phyloP scores from a whole-genome alignment of 805 yeast genomes.

The Isabelozyma pseudorhagii region DNA sequence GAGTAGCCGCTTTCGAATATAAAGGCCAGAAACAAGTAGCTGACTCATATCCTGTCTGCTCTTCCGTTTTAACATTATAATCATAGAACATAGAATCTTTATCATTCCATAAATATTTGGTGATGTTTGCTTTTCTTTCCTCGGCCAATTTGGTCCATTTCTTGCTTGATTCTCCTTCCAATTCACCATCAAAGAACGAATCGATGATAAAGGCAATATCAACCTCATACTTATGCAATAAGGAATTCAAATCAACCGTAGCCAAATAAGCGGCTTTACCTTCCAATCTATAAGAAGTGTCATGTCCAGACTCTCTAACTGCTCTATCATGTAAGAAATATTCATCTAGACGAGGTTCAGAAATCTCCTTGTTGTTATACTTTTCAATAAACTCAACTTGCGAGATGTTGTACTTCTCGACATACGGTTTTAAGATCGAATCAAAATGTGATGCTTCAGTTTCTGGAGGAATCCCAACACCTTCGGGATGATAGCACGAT shows the following conservation, averaged over 20 bases:
- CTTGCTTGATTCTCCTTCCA: slow-evolving; percentile 43
- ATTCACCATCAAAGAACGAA: slow-evolving; percentile 49
- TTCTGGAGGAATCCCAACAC: slow-evolving; percentile 94
- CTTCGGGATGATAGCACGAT: slow-evolving; percentile 87
- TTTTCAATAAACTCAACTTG: slow-evolving; percentile 59
- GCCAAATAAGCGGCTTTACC: slow-evolving; percentile 87
- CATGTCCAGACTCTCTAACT: slow-evolving; percentile 95
- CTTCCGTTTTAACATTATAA: slow-evolving; percentile 59
- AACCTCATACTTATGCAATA: slow-evolving; percentile 83
- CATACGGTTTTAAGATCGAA: slow-evolving; percentile 64
- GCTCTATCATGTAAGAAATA: slow-evolving; percentile 91
- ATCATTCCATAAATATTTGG: slow-evolving; percentile 82
- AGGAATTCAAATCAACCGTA: slow-evolving; percentile 82
- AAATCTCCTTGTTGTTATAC: slow-evolving; percentile 64
- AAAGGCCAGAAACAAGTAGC: slow-evolving; percentile 92
- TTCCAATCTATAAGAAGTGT: slow-evolving; percentile 86
- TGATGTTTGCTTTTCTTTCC: slow-evolving; percentile 51
- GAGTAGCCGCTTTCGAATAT: slow-evolving; percentile 71
- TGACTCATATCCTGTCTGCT: slow-evolving; percentile 68
- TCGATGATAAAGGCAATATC: slow-evolving; percentile 73
- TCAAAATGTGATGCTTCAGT: slow-evolving; percentile 89
- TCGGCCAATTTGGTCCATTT: slow-evolving; percentile 65
- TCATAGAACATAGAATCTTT: slow-evolving; percentile 76
- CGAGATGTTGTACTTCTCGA: slow-evolving; percentile 53
- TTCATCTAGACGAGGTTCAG: slow-evolving; percentile 81